phyloP scores from a whole-genome alignment of 2,329 filamentous ascomycete genomes.

The Pseudocercospora crystallina region DNA sequence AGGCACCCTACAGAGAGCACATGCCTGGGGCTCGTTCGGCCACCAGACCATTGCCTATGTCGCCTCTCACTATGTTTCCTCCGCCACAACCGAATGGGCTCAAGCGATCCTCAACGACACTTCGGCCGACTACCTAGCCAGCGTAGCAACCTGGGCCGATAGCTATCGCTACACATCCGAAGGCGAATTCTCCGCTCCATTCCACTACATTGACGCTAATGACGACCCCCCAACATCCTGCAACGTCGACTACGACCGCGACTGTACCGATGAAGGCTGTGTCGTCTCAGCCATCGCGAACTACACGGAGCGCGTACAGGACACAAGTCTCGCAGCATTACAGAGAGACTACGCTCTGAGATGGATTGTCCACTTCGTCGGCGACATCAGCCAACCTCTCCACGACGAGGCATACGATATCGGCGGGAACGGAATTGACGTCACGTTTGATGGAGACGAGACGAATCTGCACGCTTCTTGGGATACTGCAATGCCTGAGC shows the following conservation, averaged over 20 bases:
- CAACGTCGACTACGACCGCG: slow-evolving; percentile 51
- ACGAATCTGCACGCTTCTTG: slow-evolving; percentile 48
- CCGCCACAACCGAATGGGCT: slow-evolving; percentile 46
- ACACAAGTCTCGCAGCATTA: slow-evolving; percentile 29
- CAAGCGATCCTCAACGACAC: slow-evolving; percentile 45
- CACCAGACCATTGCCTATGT: slow-evolving; percentile 58
- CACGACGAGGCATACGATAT: slow-evolving; percentile 51
- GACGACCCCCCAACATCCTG: slow-evolving; percentile 47
- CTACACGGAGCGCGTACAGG: slow-evolving; percentile 45
- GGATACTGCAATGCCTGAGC: slow-evolving; percentile 47
- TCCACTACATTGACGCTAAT: slow-evolving; percentile 56
- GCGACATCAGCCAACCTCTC: slow-evolving; percentile 68
- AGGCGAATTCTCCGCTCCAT: slow-evolving; percentile 48
- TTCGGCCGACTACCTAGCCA: slow-evolving; percentile 49
- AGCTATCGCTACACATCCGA: slow-evolving; percentile 50
- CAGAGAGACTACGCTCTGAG: slow-evolving; percentile 46
- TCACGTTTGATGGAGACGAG: slow-evolving; percentile 41
- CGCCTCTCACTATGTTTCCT: slow-evolving; percentile 50
- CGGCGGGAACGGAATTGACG: slow-evolving; percentile 47
- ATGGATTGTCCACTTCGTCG: slow-evolving; percentile 58
- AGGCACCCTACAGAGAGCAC: background rate
- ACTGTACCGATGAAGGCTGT: slow-evolving; percentile 53
- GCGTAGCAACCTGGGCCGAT: slow-evolving; percentile 57
- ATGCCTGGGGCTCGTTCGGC: slow-evolving; percentile 55
- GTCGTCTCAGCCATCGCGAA: slow-evolving; percentile 56